These are phyloP conservation scores for Leccinum subgranulosum DNA, from an alignment of 768 basidiomycete genomes.

Conservation along the genomic window DNA sequence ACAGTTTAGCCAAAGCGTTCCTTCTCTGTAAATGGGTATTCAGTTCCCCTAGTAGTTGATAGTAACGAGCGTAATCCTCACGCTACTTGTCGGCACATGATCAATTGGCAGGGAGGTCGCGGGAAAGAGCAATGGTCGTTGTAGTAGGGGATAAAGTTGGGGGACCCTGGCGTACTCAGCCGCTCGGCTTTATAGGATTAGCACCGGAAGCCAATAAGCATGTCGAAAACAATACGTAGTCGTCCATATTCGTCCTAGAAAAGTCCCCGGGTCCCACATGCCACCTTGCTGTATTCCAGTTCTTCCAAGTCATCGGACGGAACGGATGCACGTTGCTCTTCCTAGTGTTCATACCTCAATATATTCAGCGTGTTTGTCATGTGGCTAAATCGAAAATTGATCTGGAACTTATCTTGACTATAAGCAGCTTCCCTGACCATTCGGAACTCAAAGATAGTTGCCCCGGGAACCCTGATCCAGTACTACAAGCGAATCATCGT, in stretches of 20 bases:
- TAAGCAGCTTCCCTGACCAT: conserved; percentile 23
- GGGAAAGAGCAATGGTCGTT: conserved; percentile 1
- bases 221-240: conserved; percentile 29
- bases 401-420: conserved; percentile 17
- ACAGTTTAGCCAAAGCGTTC: conserved; percentile 71
- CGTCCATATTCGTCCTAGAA: conserved; percentile 27
- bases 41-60: not conserved
- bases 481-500: conserved; percentile 12
- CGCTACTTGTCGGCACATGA: conserved; percentile 78
- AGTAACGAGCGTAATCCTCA: conserved; percentile 38
- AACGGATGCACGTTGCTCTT: conserved; percentile 20
- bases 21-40: conserved; percentile 48
- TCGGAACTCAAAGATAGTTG: conserved; percentile 27
- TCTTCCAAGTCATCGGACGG: conserved; percentile 14
- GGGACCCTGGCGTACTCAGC: conserved; percentile 3
- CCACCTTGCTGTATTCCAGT: conserved; percentile 26
- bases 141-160: conserved; percentile 15
- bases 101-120: not conserved
- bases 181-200: conserved; percentile 29
- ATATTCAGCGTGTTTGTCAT: conserved; percentile 27
- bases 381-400: conserved; percentile 25
- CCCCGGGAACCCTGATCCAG: conserved; percentile 22
- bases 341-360: conserved; percentile 12
- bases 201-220: conserved; percentile 21
- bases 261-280: conserved; percentile 25